Evolutionary conservation across 1,284 basidiomycete species (phyloP).

Genomic region (Ceratobasidium sp.): DNA sequence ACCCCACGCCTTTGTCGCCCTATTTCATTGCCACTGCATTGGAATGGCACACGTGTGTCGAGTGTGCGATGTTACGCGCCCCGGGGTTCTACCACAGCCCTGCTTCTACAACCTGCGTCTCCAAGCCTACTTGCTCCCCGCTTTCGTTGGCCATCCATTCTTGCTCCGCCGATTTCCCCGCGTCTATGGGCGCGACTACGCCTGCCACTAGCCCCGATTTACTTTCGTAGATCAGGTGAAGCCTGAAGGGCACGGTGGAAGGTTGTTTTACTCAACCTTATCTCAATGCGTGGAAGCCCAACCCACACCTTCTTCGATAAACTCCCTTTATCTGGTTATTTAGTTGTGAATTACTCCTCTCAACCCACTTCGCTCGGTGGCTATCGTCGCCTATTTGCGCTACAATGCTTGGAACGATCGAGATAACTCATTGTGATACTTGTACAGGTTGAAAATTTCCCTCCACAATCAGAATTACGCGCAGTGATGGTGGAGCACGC

Average conservation of each 20-base stretch:
- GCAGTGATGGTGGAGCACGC: slow-evolving; percentile 98
- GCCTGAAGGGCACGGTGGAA: slow-evolving; percentile 2
- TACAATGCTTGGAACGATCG: not conserved
- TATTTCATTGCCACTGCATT: not conserved
- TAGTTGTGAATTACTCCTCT: not conserved
- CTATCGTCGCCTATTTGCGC: slow-evolving; percentile 10
- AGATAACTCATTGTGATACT: not conserved
- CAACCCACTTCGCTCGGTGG: not conserved
- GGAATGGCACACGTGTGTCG: not conserved
- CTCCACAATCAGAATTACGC: slow-evolving; percentile 85
- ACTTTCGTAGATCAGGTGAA: not conserved
- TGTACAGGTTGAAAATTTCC: slow-evolving; percentile 84
- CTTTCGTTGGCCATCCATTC: not conserved
- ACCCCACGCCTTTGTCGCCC: not conserved
- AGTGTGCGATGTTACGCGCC: not conserved
- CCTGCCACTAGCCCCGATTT: not conserved
- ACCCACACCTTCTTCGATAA: not conserved
- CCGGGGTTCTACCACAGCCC: not conserved
- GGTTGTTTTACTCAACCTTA: not conserved
- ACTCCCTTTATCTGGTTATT: not conserved
- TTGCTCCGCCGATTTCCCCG: slow-evolving; percentile 1
- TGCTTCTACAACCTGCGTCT: not conserved
- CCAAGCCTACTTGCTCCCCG: not conserved
- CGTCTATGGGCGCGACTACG: not conserved
- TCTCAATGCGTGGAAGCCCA: not conserved